A percentile compares a stretch with the other conserved stretches of the same genome.
Conservation (phyloP, 768 basidiomycete species). For the Hygrocybe coccinea region DNA sequence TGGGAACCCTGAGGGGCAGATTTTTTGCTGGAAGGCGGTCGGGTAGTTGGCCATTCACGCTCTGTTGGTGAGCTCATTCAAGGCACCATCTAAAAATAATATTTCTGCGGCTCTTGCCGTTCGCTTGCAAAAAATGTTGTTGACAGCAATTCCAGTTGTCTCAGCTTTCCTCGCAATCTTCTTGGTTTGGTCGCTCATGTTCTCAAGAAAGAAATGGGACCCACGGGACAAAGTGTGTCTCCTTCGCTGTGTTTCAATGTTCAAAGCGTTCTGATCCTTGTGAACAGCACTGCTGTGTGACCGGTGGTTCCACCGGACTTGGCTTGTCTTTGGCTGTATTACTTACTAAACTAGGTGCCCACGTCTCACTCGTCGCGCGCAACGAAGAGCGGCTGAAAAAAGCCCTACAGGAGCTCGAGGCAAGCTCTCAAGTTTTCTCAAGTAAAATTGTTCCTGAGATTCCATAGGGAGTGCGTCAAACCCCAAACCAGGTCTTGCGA, state of each 20-base stretch:
- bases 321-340: conserved; percentile 59
- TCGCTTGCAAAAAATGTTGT: too few relatives aligned
- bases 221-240: conserved; percentile 36
- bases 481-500: conserved; percentile 48
- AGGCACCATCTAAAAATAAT: too few relatives aligned
- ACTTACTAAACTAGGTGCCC: conserved; percentile 56
- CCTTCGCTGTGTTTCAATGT: not conserved
- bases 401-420: conserved; percentile 56
- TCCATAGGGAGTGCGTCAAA: conserved; percentile 41
- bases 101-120: too few relatives aligned
- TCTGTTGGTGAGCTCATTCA: too few relatives aligned
- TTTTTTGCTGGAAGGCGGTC: not conserved
- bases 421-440: conserved; percentile 13
- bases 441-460: not conserved
- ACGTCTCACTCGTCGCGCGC: conserved; percentile 67
- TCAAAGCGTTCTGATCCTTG: not conserved
- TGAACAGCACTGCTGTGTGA: conserved; percentile 66
- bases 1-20: not conserved
- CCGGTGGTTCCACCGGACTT: conserved; percentile 65
- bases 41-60: not conserved
- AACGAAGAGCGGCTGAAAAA: conserved; percentile 47
- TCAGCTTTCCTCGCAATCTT: not conserved
- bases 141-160: not conserved
- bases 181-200: conserved; percentile 14
- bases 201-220: conserved; percentile 38